Conservation (phyloP, 495 filamentous ascomycete genomes). For the Penicillium dipodomyicola region DNA sequence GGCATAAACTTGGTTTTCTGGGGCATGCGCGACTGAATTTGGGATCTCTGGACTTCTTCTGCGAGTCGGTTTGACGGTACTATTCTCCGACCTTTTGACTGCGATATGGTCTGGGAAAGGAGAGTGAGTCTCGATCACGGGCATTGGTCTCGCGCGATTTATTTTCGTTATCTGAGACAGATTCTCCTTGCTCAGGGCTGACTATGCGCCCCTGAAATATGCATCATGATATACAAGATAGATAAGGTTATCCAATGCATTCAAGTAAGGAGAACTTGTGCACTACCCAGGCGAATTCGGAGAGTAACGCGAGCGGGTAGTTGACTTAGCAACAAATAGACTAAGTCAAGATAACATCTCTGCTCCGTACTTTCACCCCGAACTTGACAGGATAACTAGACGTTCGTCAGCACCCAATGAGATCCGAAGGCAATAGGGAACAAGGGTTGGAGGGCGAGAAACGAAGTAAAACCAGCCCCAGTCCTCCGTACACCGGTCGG, state of each 20-base stretch:
- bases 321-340: neutral
- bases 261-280: conserved; percentile 7
- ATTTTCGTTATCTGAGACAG: conserved; percentile 2
- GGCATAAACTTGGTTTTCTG: conserved; percentile 17
- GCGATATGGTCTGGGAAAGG: neutral
- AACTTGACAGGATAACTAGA: neutral
- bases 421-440: neutral
- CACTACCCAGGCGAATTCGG: neutral
- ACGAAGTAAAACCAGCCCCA: neutral
- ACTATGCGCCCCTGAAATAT: conserved; percentile 1
- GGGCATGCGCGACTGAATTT: conserved; percentile 2
- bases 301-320: neutral
- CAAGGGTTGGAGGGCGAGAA: neutral
- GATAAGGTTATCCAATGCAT: neutral
- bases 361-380: neutral
- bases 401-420: neutral
- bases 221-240: neutral
- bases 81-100: neutral
- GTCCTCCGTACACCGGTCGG: neutral
- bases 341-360: neutral
- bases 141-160: neutral
- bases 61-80: neutral
- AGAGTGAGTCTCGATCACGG: neutral
- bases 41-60: neutral
- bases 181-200: conserved; percentile 5